Evolutionary conservation across 306 rosid genomes (phyloP), one percentile per base, ranked within the genome.

Genomic region (Pyrus bretschneideri): DNA sequence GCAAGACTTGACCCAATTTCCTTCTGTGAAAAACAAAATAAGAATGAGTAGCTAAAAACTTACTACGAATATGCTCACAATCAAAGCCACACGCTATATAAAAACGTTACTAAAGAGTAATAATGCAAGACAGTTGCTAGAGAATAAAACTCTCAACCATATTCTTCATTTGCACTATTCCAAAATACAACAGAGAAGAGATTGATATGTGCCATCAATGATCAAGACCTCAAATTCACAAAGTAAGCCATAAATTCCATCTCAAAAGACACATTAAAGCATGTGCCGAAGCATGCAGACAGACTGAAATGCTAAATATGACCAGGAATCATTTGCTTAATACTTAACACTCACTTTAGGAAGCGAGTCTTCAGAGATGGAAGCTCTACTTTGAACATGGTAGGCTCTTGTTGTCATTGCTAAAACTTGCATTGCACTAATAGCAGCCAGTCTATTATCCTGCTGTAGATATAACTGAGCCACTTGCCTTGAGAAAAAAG

Each of bases 381-480:
- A 89, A 64, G 97, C 88, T 92, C 86, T 88, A 83, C 97, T 92
- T 86, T 95, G 96, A 84, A 92, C 98, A 80, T 90, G 97, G 82
- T 95, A 95, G 35, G 99, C 98, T 89, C 87, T 92, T 8, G 99
- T 89, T 64, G 99, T 95, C 96, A 95, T 86, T 29, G 97, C 96
- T 85, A 95, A 87, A 87, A 95, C 98, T 87, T 95, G 99, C 98
- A 95, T 81, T 70, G 99, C 99, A 77, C 99, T 95, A 65, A 95
- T 93, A 80, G 99, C 99, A 78, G 99, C 96, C 80, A 90, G 75
- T 73, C 91, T 88, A 84, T 92, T 90, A 75, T 95, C 97, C 75
- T 95, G 97, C 81, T 92, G 98, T 87, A 92, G 78, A 88, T 95
- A 95, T 81, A 95, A 85, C 83, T 92, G 97, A 65, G 98, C 98